Percentiles rank a stretch among this genome's conserved stretches.
Conservation (phyloP, 2,329 filamentous ascomycete species). For the Lachnellula suecica region DNA sequence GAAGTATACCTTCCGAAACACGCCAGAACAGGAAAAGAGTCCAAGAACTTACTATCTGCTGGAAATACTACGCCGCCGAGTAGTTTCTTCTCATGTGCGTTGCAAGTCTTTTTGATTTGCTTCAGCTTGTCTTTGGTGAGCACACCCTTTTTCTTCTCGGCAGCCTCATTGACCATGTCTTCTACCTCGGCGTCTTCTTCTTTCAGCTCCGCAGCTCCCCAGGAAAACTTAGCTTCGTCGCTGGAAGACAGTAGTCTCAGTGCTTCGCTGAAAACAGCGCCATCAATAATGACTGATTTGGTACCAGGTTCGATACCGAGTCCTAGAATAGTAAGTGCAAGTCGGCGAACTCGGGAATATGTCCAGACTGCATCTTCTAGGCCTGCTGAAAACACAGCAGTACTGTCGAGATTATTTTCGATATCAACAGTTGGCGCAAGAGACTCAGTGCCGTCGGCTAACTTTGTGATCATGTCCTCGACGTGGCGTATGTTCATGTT, state of each 20-base stretch:
- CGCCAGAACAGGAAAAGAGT: no score
- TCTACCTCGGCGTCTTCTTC: constrained; percentile 36
- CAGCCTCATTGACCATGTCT: constrained; percentile 24
- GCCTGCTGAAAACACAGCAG: constrained; percentile 32
- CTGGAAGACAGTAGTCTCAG: constrained; percentile 42
- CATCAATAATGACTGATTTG: constrained; percentile 30
- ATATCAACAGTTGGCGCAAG: constrained; percentile 21
- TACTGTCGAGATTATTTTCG: constrained; percentile 26
- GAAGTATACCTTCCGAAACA: no score
- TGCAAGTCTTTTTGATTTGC: constrained; percentile 56
- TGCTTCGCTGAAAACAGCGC: constrained; percentile 36
- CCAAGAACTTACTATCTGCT: no score
- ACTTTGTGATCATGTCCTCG: constrained; percentile 54
- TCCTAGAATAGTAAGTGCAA: constrained; percentile 50
- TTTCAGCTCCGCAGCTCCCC: constrained; percentile 41
- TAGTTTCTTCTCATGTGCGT: constrained; percentile 79
- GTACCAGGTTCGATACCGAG: no score
- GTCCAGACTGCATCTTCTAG: constrained; percentile 55
- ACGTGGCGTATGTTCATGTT: constrained; percentile 66
- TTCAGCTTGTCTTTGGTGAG: constrained; percentile 42
- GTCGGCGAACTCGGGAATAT: constrained; percentile 59
- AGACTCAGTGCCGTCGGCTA: constrained; percentile 23
- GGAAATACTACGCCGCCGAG: constrained; percentile 80
- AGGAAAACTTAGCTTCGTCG: constrained; percentile 45
- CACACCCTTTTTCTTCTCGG: constrained; percentile 34